These are phyloP conservation scores for Sporothrix variecibatus DNA, from an alignment of 2,329 filamentous ascomycete genomes.

Conservation along the genomic window DNA sequence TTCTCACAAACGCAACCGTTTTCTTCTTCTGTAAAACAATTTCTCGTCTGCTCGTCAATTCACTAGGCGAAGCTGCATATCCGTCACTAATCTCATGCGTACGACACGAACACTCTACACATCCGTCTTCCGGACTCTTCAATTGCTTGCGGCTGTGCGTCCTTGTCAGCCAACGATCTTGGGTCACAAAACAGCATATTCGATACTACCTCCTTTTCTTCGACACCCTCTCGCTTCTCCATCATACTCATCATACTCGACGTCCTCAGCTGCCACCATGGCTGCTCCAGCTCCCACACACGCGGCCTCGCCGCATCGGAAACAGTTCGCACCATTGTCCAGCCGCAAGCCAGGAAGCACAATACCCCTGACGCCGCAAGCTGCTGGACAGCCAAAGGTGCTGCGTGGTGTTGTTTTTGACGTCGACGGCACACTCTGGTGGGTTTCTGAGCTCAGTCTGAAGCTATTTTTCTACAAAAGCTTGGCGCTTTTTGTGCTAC, in stretches of 20 bases:
- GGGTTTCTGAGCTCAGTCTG: constrained; percentile 27
- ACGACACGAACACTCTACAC: not conserved
- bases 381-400: constrained; percentile 28
- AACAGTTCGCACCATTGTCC: constrained; percentile 60
- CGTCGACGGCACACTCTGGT: constrained; percentile 94
- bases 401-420: constrained; percentile 77
- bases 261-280: not conserved
- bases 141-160: not conserved
- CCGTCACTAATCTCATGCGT: not conserved
- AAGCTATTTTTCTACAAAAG: not conserved
- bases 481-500: not conserved
- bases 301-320: constrained; percentile 37
- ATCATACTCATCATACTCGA: not conserved
- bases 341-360: constrained; percentile 36
- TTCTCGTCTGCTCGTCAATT: not conserved
- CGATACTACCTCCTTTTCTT: not conserved
- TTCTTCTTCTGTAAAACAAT: not conserved
- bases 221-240: not conserved
- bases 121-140: not conserved
- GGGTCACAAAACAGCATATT: not conserved
- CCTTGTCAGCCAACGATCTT: not conserved
- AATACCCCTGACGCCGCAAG: not conserved
- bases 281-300: not conserved
- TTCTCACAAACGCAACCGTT: not conserved
- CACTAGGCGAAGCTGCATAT: not conserved